These are phyloP conservation scores for Graphilbum sp. DNA, from an alignment of 2,329 filamentous ascomycete genomes.

Conservation along the genomic window DNA sequence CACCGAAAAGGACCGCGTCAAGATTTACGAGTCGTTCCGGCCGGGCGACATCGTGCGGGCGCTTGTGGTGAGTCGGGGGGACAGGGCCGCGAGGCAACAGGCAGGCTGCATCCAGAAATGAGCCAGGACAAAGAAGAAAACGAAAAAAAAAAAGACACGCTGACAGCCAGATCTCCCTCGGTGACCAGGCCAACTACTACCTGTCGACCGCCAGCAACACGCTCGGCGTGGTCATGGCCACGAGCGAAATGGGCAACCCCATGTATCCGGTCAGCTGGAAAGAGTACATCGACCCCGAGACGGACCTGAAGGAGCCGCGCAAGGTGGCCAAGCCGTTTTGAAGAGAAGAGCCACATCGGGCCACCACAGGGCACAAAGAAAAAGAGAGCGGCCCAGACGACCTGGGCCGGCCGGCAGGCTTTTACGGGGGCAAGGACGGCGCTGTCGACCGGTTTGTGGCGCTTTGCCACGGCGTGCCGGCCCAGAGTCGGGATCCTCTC, in stretches of 20 bases:
- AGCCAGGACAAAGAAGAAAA: conserved; percentile 16
- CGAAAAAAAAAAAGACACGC: background rate
- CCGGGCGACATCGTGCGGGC: conserved; percentile 86
- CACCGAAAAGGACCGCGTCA: conserved; percentile 90
- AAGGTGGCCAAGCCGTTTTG: conserved; percentile 91
- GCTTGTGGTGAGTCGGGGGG: conserved; percentile 45
- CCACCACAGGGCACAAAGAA: no score
- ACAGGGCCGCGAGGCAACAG: no score
- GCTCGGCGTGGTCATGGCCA: conserved; percentile 84
- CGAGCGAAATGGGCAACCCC: conserved; percentile 69
- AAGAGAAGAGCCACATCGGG: conserved; percentile 14
- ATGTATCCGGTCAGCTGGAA: conserved; percentile 94
- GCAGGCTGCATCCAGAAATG: no score
- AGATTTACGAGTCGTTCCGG: conserved; percentile 77
- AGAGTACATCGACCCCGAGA: conserved; percentile 76
- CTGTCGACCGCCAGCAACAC: conserved; percentile 85
- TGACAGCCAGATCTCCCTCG: conserved; percentile 54
- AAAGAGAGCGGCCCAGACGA: no score
- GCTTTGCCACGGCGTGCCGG: no score
- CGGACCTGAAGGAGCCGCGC: conserved; percentile 57
- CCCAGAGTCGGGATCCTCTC: no score
- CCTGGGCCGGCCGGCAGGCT: no score
- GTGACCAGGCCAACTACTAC: conserved; percentile 92
- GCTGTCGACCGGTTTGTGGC: no score
- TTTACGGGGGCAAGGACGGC: no score